Evolutionary conservation across 768 basidiomycete species (phyloP).

Genomic region (Termitomyces sp.): DNA sequence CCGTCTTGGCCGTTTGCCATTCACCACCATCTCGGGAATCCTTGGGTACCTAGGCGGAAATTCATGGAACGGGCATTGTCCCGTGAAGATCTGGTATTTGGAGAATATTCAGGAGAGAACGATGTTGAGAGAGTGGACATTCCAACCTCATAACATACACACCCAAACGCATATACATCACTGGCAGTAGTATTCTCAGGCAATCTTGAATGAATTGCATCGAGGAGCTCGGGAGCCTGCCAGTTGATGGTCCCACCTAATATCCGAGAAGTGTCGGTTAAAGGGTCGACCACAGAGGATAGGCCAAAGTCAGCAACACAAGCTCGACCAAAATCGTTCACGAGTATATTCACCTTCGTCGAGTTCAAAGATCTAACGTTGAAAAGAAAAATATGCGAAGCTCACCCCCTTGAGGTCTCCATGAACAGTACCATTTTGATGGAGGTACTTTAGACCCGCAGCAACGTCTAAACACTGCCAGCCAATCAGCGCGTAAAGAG

Average conservation of each 20-base stretch:
- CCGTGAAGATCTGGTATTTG: not conserved
- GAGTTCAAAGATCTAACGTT: not conserved
- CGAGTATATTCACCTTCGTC: not conserved
- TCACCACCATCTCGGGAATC: not conserved
- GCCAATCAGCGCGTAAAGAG: not conserved
- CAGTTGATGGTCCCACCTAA: not conserved
- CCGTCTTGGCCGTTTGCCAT: not conserved
- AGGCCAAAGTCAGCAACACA: conserved; percentile 1
- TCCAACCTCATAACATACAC: conserved; percentile 1
- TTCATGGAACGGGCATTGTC: not conserved
- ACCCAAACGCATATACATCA: not conserved
- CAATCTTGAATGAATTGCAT: not conserved
- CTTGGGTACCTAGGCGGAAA: not conserved
- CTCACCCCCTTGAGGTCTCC: not conserved
- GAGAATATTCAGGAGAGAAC: not conserved
- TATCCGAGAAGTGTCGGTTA: not conserved
- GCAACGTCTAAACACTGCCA: not conserved
- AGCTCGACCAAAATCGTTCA: not conserved
- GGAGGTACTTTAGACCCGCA: not conserved
- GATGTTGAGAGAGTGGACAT: not conserved
- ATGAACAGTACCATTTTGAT: not conserved
- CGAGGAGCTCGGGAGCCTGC: not conserved
- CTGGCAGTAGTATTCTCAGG: not conserved
- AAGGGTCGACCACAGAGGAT: not conserved
- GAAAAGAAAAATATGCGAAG: not conserved